Percentiles rank a stretch among this genome's conserved stretches.
These are phyloP conservation scores for Cercospora canescens DNA, from an alignment of 2,329 filamentous ascomycete genomes.

Conservation along the genomic window DNA sequence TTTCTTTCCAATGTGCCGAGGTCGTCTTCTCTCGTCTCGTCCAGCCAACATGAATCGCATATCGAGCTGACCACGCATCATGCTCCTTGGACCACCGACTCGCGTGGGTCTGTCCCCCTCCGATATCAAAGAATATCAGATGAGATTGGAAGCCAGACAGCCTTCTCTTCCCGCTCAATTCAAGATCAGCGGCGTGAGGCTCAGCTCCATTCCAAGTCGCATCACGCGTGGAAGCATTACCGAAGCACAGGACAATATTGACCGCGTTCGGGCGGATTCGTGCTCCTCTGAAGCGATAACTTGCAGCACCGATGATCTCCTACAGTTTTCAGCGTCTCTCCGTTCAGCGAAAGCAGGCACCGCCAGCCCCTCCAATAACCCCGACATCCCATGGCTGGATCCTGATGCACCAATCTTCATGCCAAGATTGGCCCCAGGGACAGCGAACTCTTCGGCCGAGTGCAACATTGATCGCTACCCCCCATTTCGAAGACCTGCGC, in stretches of 20 bases:
- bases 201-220: conserved; percentile 23
- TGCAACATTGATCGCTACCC: conserved; percentile 27
- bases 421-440: conserved; percentile 28
- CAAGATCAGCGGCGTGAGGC: conserved; percentile 17
- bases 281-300: conserved; percentile 21
- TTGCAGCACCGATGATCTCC: background rate
- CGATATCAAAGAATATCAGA: conserved; percentile 32
- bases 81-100: conserved; percentile 34
- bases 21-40: background rate
- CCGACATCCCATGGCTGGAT: conserved; percentile 23
- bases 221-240: conserved; percentile 19
- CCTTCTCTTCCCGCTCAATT: conserved; percentile 6
- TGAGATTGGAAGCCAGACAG: conserved; percentile 23
- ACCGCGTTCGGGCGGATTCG: conserved; percentile 21
- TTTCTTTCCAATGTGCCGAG: background rate
- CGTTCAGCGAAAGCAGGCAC: background rate
- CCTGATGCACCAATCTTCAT: conserved; percentile 33
- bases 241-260: conserved; percentile 24
- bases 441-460: conserved; percentile 13
- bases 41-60: background rate
- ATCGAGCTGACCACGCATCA: conserved; percentile 6
- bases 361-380: background rate
- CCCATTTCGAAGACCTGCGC: conserved; percentile 19
- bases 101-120: conserved; percentile 30
- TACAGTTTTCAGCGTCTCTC: background rate